These are phyloP conservation scores for Phaffia tasmanica DNA, from an alignment of 768 basidiomycete genomes.

Conservation along the genomic window DNA sequence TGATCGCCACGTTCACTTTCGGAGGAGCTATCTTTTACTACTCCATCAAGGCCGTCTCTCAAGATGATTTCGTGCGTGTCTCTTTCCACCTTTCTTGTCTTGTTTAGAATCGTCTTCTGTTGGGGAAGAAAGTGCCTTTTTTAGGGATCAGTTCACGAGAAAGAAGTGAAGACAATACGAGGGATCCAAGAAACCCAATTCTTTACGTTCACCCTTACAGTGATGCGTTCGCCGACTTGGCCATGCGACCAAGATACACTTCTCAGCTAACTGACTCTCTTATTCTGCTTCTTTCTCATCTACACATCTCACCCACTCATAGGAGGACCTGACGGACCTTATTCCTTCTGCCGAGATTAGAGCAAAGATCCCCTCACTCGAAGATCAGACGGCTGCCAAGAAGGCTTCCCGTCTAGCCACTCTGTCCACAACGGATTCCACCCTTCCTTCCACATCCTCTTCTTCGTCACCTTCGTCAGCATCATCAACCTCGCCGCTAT, in stretches of 20 bases:
- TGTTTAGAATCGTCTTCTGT: background rate
- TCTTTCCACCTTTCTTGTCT: background rate
- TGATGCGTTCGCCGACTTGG: background rate
- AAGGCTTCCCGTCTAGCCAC: background rate
- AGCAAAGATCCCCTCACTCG: slow-evolving; percentile 12
- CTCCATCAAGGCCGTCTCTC: slow-evolving; percentile 22
- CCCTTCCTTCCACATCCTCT: background rate
- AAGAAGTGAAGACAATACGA: no score
- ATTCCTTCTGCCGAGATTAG: slow-evolving; percentile 15
- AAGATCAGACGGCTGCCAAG: slow-evolving; percentile 9
- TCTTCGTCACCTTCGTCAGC: background rate
- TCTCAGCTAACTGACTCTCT: background rate
- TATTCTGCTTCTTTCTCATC: background rate
- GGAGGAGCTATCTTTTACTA: slow-evolving; percentile 14
- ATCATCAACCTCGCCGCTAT: background rate
- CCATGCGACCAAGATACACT: background rate
- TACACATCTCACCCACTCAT: background rate
- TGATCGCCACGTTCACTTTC: background rate
- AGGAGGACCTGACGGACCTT: slow-evolving; percentile 21
- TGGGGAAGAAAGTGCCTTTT: background rate
- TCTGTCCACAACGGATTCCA: background rate
- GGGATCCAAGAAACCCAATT: background rate
- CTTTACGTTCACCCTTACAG: background rate
- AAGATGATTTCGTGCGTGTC: slow-evolving; percentile 22
- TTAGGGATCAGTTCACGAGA: no score